phyloP scores from a whole-genome alignment of 805 yeast genomes.

The Komagataella pastoris region DNA sequence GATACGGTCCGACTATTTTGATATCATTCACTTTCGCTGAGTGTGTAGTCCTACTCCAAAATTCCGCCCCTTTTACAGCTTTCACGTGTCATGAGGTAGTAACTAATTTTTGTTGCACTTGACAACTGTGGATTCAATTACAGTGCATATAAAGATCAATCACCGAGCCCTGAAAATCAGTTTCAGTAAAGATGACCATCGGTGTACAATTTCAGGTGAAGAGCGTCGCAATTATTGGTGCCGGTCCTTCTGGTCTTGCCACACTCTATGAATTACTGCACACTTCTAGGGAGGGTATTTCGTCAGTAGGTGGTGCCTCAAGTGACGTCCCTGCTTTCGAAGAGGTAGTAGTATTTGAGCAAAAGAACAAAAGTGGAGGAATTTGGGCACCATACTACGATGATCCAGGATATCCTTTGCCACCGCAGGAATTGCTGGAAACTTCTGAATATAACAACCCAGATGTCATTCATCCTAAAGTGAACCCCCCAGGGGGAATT shows the following conservation, averaged over 20 bases:
- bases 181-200: neutral
- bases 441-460: slow-evolving; percentile 6
- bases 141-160: too few species aligned
- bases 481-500: slow-evolving; percentile 4
- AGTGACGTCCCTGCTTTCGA: slow-evolving; percentile 15
- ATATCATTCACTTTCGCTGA: too few species aligned
- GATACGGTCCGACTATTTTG: too few species aligned
- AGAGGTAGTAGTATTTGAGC: slow-evolving; percentile 25
- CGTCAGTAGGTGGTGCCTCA: slow-evolving; percentile 8
- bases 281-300: slow-evolving; percentile 13
- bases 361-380: slow-evolving; percentile 23
- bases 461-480: slow-evolving; percentile 4
- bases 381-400: slow-evolving; percentile 18
- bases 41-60: too few species aligned
- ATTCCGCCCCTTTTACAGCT: neutral
- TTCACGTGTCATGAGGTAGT: neutral
- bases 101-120: neutral
- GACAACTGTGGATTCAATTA: neutral
- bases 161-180: neutral
- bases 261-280: slow-evolving; percentile 16
- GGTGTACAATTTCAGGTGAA: slow-evolving; percentile 5
- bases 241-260: slow-evolving; percentile 18
- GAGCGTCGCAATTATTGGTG: slow-evolving; percentile 19
- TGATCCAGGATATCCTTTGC: slow-evolving; percentile 11
- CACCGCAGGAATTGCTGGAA: slow-evolving; percentile 3